These are phyloP conservation scores for Venturia nashicola DNA, from an alignment of 2,329 filamentous ascomycete genomes.

Conservation along the genomic window DNA sequence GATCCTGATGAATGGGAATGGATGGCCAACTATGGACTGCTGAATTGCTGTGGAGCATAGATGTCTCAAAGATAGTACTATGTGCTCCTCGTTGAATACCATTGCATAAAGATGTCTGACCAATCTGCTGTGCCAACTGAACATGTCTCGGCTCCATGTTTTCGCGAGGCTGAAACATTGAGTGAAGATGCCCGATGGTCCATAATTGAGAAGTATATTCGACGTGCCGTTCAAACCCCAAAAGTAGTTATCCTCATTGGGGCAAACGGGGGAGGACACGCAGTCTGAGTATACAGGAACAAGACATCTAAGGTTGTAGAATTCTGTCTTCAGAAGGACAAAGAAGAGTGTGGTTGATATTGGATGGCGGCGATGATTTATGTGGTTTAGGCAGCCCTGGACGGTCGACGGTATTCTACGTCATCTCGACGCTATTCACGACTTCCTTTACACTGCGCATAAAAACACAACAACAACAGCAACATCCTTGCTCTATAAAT, in stretches of 20 bases:
- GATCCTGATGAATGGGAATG: background rate
- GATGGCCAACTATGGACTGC: too few species aligned
- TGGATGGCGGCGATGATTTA: background rate
- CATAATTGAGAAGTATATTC: background rate
- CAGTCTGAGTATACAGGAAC: too few species aligned
- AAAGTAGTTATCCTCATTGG: background rate
- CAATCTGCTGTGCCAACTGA: background rate
- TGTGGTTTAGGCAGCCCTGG: background rate
- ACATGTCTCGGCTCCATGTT: background rate
- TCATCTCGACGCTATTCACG: too few species aligned
- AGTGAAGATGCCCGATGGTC: background rate
- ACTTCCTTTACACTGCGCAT: too few species aligned
- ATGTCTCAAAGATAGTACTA: background rate
- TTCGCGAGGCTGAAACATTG: background rate
- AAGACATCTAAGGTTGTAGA: background rate
- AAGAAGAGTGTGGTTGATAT: background rate
- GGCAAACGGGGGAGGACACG: too few species aligned
- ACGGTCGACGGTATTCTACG: too few species aligned
- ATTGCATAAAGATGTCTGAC: too few species aligned
- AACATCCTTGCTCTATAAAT: background rate
- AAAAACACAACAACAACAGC: background rate
- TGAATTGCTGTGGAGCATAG: background rate
- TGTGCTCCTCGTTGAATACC: background rate
- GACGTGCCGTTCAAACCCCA: background rate
- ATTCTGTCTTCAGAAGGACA: background rate